phyloP scores from a whole-genome alignment of 2,329 filamentous ascomycete species.

The Cladosporium colombiae region DNA sequence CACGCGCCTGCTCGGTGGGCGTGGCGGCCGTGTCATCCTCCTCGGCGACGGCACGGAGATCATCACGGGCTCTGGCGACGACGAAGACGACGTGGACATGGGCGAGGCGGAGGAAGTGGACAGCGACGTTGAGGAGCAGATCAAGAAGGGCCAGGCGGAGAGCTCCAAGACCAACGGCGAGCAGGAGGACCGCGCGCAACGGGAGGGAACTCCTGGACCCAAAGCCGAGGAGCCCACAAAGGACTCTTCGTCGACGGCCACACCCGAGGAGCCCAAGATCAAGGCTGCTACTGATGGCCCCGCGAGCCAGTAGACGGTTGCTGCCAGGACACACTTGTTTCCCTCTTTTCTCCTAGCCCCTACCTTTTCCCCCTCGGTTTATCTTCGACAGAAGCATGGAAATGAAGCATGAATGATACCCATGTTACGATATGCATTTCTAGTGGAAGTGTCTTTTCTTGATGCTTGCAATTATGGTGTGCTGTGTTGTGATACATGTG shows the following conservation, averaged over 20 bases:
- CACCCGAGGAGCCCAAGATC: constrained; percentile 35
- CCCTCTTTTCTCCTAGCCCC: not conserved
- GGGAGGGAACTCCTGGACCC: constrained; percentile 56
- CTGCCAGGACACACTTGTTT: not conserved
- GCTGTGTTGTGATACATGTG: not conserved
- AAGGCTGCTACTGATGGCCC: constrained; percentile 24
- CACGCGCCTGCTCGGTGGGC: constrained; percentile 69
- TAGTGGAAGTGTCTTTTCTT: not conserved
- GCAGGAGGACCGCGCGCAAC: constrained; percentile 28
- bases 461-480: not conserved
- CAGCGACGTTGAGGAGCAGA: constrained; percentile 81
- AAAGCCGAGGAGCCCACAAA: constrained; percentile 37
- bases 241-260: constrained; percentile 20
- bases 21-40: constrained; percentile 83
- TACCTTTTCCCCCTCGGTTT: not conserved
- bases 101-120: constrained; percentile 62
- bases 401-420: constrained; percentile 24
- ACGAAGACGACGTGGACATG: constrained; percentile 82
- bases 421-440: constrained; percentile 14
- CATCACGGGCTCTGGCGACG: constrained; percentile 69
- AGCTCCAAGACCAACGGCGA: constrained; percentile 30
- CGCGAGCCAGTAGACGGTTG: constrained; percentile 21
- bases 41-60: constrained; percentile 94
- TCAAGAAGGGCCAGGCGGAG: constrained; percentile 61
- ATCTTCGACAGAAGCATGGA: constrained; percentile 19